Base-by-base conservation (phyloP, 1,139 yeast species). In the Debaryomycetaceae sp. region DNA sequence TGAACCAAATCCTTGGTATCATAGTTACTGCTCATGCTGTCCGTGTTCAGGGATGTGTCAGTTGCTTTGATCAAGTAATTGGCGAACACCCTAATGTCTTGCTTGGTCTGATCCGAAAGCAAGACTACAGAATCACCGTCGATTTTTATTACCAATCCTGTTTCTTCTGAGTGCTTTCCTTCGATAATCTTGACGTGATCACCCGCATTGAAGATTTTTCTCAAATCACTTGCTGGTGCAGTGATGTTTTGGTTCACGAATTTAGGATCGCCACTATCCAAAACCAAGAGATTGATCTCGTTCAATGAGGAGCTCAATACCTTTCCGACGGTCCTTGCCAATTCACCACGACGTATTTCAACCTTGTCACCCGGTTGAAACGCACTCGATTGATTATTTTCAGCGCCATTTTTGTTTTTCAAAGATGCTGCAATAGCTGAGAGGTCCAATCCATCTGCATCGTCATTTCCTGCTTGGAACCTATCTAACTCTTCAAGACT, bases 351-450 rank as follows among this genome's bases (percentile, higher is more conserved):
- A 48, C 87, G 78, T 41, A 93, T 86, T 65, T 91, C 97, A 42
- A 93, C 97, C 58, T 87, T 81, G 62, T 93, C 99, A 53, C 97
- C 98, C 4, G 95, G 89, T 63, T 89, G 97, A 72, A 91, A 93
- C 20, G 81, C 76, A 13, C 65, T 59, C 4, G 67, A 56, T 42
- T 58, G 62, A 24, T 60, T 58, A 9, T 65, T 64, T 29, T 63
- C 71, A 24, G 58, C 49, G 37, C 57, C 58, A 42, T 61, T 62
- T 35, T 85, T 76, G 48, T 80, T 81, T 60, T 87, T 87, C 56
- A 93, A 75, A 17, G 91, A 81, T 49, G 90, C 89, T 1, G 97
- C 95, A 51, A 93, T 82, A 1, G 91, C 82, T 4, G 89, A 82
- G 48, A 93, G 73, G 62, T 93, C 98, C 54, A 93, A 78, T 14